These are phyloP conservation scores for Aureobasidium namibiae DNA, from an alignment of 2,329 filamentous ascomycete genomes.

Conservation along the genomic window DNA sequence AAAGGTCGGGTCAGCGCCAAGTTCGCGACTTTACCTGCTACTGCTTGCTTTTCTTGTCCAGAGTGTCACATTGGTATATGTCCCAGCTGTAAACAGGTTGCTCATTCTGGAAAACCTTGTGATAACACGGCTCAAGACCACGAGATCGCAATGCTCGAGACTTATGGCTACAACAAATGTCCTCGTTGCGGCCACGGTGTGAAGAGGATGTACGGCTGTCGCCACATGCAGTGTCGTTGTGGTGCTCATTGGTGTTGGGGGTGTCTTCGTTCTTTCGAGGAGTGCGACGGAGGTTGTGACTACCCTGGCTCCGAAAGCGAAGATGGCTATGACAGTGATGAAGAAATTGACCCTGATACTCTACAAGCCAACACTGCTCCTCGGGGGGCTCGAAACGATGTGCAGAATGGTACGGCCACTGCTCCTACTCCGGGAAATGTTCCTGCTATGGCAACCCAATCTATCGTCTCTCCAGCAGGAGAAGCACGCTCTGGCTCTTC, in stretches of 20 bases:
- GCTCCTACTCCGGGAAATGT: not conserved
- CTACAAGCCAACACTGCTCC: not conserved
- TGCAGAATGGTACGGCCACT: not conserved
- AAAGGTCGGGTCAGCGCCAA: not conserved
- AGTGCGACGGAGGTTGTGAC: slow-evolving; percentile 25
- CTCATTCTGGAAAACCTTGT: slow-evolving; percentile 32
- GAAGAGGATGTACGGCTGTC: slow-evolving; percentile 41
- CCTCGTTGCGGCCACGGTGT: slow-evolving; percentile 42
- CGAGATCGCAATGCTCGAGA: slow-evolving; percentile 30
- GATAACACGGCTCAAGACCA: slow-evolving; percentile 29
- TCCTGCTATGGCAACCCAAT: not conserved
- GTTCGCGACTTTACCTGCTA: not conserved
- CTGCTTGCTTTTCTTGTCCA: slow-evolving; percentile 33
- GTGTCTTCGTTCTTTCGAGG: slow-evolving; percentile 30
- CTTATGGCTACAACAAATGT: slow-evolving; percentile 42
- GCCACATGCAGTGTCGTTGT: slow-evolving; percentile 41
- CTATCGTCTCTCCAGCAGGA: not conserved
- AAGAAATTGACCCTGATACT: slow-evolving; percentile 3
- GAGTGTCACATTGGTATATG: slow-evolving; percentile 37
- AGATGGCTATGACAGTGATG: slow-evolving; percentile 24
- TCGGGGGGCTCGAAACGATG: not conserved
- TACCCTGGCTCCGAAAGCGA: slow-evolving; percentile 10
- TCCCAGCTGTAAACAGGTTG: slow-evolving; percentile 33
- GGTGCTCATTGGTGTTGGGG: slow-evolving; percentile 44
- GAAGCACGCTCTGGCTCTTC: not conserved